Conservation (phyloP, 208 protist species). For the Leishmania guyanensis region DNA sequence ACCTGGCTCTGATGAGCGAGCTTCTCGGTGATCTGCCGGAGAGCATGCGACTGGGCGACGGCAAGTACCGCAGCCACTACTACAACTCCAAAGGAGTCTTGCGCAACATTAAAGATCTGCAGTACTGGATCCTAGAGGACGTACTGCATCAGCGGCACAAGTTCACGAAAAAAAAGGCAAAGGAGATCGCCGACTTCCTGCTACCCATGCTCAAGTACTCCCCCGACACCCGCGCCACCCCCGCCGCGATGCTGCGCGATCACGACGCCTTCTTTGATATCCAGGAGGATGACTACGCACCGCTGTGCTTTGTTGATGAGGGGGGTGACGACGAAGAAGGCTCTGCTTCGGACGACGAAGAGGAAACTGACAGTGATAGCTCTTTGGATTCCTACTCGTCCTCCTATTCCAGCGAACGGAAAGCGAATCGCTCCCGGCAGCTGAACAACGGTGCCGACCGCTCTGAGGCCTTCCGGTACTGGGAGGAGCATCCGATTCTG, state of each 20-base stretch:
- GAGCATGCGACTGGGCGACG: slow-evolving; percentile 78
- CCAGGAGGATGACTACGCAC: slow-evolving; percentile 85
- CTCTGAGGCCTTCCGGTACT: slow-evolving; percentile 52
- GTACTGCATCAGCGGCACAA: slow-evolving; percentile 94
- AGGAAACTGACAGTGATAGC: slow-evolving; percentile 29
- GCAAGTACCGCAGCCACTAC: slow-evolving; percentile 78
- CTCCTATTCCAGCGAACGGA: slow-evolving; percentile 2
- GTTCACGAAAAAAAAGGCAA: slow-evolving; percentile 88
- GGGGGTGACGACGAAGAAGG: slow-evolving; percentile 13
- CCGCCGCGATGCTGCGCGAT: slow-evolving; percentile 80
- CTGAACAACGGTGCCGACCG: slow-evolving; percentile 30
- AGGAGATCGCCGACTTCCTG: slow-evolving; percentile 93
- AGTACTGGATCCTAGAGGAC: slow-evolving; percentile 83
- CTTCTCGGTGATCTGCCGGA: slow-evolving; percentile 91
- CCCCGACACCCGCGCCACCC: slow-evolving; percentile 86
- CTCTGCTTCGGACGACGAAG: slow-evolving; percentile 28
- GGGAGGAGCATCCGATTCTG: slow-evolving; percentile 76
- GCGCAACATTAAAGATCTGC: slow-evolving; percentile 81
- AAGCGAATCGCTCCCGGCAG: slow-evolving; percentile 28
- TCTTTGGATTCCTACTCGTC: slow-evolving; percentile 31
- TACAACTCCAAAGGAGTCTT: slow-evolving; percentile 85
- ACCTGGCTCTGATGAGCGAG: slow-evolving; percentile 95
- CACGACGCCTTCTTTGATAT: slow-evolving; percentile 86
- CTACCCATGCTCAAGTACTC: slow-evolving; percentile 94
- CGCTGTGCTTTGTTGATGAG: slow-evolving; percentile 60